Evolutionary conservation across 2,329 filamentous ascomycete genomes (phyloP).

Genomic region (Alternaria brassicicola): DNA sequence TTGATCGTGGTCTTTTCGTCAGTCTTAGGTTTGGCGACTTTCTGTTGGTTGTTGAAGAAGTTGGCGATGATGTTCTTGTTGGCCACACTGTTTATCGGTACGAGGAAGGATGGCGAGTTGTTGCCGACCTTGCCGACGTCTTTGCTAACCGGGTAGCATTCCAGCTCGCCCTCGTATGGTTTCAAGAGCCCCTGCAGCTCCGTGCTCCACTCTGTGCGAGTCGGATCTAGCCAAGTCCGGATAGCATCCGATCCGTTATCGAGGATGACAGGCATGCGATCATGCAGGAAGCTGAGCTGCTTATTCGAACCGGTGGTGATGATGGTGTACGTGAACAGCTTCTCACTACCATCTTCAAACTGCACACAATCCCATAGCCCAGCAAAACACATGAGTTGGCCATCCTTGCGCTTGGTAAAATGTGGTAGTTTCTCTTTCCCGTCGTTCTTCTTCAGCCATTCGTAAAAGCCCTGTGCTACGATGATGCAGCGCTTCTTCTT

Average conservation of each 20-base stretch:
- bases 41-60: constrained; percentile 74
- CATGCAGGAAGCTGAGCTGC: constrained; percentile 84
- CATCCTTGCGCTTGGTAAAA: constrained; percentile 81
- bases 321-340: constrained; percentile 87
- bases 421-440: constrained; percentile 84
- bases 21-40: constrained; percentile 34
- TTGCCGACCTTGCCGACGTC: constrained; percentile 96
- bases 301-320: constrained; percentile 89
- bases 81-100: constrained; percentile 81
- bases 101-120: constrained; percentile 80
- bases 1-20: constrained; percentile 36
- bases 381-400: constrained; percentile 83
- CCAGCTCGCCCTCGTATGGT: constrained; percentile 78
- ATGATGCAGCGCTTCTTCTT: constrained; percentile 91
- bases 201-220: constrained; percentile 71
- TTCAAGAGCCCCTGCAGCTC: constrained; percentile 80
- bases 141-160: constrained; percentile 83
- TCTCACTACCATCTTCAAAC: constrained; percentile 73
- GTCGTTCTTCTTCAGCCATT: constrained; percentile 84
- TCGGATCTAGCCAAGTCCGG: constrained; percentile 78
- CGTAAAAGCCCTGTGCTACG: constrained; percentile 90
- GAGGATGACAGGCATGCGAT: constrained; percentile 93
- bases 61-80: constrained; percentile 95
- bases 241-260: constrained; percentile 75
- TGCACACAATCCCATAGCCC: constrained; percentile 89